phyloP scores from a whole-genome alignment of 805 yeast genomes.

The Kazachstania taianensis region DNA sequence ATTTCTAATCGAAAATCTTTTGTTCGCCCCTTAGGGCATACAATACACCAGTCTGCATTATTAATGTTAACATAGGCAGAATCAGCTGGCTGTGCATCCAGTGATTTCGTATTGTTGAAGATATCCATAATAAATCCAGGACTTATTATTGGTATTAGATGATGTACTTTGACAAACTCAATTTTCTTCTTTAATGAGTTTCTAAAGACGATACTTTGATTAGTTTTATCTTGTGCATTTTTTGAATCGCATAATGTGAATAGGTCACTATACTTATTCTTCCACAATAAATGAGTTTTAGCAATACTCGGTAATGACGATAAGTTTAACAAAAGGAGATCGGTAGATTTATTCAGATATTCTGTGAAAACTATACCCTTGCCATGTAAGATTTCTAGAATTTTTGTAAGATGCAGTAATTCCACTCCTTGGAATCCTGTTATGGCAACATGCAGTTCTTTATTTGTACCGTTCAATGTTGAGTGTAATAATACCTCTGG shows the following conservation, averaged over 20 bases:
- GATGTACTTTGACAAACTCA: conserved; percentile 23
- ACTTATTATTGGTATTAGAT: conserved; percentile 25
- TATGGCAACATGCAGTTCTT: conserved; percentile 34
- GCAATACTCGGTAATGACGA: conserved; percentile 23
- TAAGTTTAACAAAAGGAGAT: conserved; percentile 23
- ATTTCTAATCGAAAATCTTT: conserved; percentile 11
- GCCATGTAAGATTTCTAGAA: conserved; percentile 43
- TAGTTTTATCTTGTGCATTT: conserved; percentile 6
- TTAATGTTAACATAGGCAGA: conserved; percentile 14
- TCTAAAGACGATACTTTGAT: conserved; percentile 20
- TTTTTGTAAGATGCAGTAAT: conserved; percentile 54
- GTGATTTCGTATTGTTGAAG: conserved; percentile 8
- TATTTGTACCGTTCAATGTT: background rate
- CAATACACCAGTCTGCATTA: conserved; percentile 27
- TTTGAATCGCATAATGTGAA: conserved; percentile 10
- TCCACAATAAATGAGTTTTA: conserved; percentile 19
- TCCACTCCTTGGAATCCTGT: conserved; percentile 77
- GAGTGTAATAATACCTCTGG: conserved; percentile 14
- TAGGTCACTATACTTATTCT: conserved; percentile 23
- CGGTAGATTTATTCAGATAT: conserved; percentile 23
- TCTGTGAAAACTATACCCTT: conserved; percentile 20
- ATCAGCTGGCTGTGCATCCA: background rate
- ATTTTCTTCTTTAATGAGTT: conserved; percentile 28
- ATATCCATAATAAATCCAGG: conserved; percentile 25
- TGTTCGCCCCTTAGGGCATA: conserved; percentile 24